phyloP scores from a whole-genome alignment of 2,329 filamentous ascomycete genomes.

The Beauveria brongniartii region DNA sequence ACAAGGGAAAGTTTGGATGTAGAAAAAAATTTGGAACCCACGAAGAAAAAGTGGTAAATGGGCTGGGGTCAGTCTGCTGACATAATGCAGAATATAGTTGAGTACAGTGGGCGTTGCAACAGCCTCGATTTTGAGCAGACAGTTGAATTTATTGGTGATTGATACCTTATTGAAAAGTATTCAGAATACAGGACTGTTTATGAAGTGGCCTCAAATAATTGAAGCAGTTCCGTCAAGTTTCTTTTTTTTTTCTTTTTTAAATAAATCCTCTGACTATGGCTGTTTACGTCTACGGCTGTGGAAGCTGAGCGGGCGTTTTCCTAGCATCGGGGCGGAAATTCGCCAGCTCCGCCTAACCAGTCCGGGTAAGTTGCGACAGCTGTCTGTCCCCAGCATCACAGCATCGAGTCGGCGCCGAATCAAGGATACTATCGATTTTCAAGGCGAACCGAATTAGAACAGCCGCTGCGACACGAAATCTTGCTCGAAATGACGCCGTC shows the following conservation, averaged over 20 bases:
- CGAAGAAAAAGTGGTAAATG: not conserved
- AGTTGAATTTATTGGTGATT: not conserved
- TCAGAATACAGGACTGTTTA: too few species aligned
- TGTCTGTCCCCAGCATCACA: not conserved
- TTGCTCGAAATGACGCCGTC: conserved; percentile 38
- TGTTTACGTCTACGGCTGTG: not conserved
- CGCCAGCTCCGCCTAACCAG: conserved; percentile 8
- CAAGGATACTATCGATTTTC: not conserved
- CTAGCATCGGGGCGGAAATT: conserved; percentile 12
- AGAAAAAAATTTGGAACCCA: not conserved
- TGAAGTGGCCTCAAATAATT: too few species aligned
- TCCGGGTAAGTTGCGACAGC: not conserved
- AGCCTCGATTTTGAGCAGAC: not conserved
- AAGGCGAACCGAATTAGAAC: not conserved
- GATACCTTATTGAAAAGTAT: too few species aligned
- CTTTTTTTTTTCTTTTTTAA: not conserved
- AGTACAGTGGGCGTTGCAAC: too few species aligned
- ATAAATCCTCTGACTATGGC: too few species aligned
- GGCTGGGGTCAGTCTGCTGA: conserved; percentile 3
- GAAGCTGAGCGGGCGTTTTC: not conserved
- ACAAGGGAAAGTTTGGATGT: not conserved
- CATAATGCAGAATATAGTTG: not conserved
- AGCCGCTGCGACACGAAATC: not conserved
- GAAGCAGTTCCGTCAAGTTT: too few species aligned
- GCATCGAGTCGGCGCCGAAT: not conserved